phyloP scores from a whole-genome alignment of 257 asterid genomes.

The Solanum sitiens region DNA sequence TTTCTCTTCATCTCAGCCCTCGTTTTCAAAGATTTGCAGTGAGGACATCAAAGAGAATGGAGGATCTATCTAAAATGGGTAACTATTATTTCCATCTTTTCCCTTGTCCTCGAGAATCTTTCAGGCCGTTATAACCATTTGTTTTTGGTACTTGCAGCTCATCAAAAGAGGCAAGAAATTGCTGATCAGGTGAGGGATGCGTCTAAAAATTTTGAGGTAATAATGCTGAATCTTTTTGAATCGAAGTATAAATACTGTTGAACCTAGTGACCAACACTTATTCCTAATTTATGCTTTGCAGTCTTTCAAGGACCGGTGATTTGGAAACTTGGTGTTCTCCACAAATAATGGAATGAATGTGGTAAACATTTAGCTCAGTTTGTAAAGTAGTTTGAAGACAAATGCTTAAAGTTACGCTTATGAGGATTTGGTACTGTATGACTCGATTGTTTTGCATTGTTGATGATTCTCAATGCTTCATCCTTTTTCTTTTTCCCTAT shows the following conservation, averaged over 20 bases:
- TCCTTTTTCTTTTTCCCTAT: not conserved
- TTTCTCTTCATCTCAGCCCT: slow-evolving; percentile 18
- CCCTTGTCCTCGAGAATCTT: not conserved
- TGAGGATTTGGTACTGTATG: not conserved
- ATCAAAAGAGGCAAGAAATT: slow-evolving; percentile 47
- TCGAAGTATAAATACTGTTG: not conserved
- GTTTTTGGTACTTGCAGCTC: slow-evolving; percentile 37
- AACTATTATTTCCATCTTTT: not conserved
- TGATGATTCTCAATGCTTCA: not conserved
- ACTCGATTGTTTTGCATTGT: not conserved
- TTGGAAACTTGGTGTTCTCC: not conserved
- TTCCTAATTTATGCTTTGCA: not conserved
- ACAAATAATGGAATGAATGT: not conserved
- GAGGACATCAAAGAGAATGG: slow-evolving; percentile 58
- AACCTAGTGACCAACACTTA: not conserved
- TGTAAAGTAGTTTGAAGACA: not conserved
- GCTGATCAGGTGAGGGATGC: slow-evolving; percentile 52
- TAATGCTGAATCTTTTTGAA: not conserved
- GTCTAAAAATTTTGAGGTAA: slow-evolving; percentile 20
- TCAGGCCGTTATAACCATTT: not conserved
- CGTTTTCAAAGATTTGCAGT: slow-evolving; percentile 85
- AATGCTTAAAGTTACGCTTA: not conserved
- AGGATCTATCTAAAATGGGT: slow-evolving; percentile 44
- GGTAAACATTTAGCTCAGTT: not conserved
- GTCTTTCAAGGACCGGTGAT: not conserved